Evolutionary conservation across 352 stramenopile genomes (phyloP).

Genomic region (Peronosclerospora sorghi): DNA sequence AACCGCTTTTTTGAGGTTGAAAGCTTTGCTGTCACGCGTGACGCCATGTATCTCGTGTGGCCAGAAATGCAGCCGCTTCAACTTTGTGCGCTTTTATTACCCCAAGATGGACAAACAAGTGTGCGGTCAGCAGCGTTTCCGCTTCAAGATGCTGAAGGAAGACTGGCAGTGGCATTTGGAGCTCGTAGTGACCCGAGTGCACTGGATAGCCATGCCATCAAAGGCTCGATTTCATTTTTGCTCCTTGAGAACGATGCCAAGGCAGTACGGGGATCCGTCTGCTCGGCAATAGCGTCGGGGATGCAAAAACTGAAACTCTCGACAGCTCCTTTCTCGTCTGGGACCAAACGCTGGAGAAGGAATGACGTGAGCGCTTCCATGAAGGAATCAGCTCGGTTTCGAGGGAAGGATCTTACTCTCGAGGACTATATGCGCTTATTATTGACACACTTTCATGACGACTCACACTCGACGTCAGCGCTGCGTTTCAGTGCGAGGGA

Average conservation of each 20-base stretch:
- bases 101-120: constrained; percentile 31
- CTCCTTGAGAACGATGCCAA: constrained; percentile 38
- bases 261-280: constrained; percentile 28
- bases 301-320: constrained; percentile 48
- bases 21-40: constrained; percentile 43
- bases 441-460: constrained; percentile 46
- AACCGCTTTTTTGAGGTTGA: constrained; percentile 47
- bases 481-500: constrained; percentile 37
- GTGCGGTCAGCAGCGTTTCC: constrained; percentile 50
- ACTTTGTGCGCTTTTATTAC: constrained; percentile 54
- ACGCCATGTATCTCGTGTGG: constrained; percentile 67
- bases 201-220: constrained; percentile 36
- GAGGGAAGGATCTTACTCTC: constrained; percentile 27
- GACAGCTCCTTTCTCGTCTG: constrained; percentile 11
- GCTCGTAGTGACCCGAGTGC: constrained; percentile 37
- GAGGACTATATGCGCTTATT: constrained; percentile 50
- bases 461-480: constrained; percentile 26
- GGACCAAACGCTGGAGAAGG: constrained; percentile 24
- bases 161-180: constrained; percentile 41
- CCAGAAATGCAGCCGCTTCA: constrained; percentile 40
- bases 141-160: constrained; percentile 48
- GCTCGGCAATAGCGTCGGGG: constrained; percentile 49
- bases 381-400: constrained; percentile 28
- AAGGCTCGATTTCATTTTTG: constrained; percentile 63
- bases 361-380: constrained; percentile 32